Base-by-base conservation (phyloP, 2,329 filamentous ascomycete species). In the Venturiaceae sp. region DNA sequence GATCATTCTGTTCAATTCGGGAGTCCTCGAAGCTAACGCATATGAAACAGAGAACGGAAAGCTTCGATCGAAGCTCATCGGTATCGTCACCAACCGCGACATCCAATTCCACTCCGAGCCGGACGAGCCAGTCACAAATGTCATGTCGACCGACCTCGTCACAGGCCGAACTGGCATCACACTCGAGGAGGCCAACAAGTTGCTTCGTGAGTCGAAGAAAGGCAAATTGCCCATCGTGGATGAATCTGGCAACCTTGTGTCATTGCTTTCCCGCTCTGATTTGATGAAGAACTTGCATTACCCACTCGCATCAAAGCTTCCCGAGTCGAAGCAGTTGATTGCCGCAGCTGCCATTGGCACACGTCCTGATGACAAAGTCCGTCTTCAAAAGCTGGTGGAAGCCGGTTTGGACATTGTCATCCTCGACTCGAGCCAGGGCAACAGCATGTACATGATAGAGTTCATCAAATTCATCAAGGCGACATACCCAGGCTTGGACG, bases 261-360 rank as follows among this genome's bases (percentile, higher is more conserved):
- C 72, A 11, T 66, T 74, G 30, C 63, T 74, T 44, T 74, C 72
- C 32, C 71, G 72, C 67, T 96, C 92, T 67, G 94, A 99, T 76
- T 78, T 99, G 76, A 96, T 92, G 80, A 99, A 99, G 83, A 99
- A 99, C 79, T 83, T 96, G 62, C 86, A 97, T 78, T 99, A 95
- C 77, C 94, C 94, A 36, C 82, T 96, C 62, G 92, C 94, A 53
- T 97, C 94, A 58, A 99, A 99, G 81, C 85, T 96, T 39, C 90
- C 92, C 60, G 85, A 95, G 69, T 97, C 92, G 66, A 99, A 99
- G 81, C 95, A 99, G 81, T 84, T 99, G 47, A 90, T 99, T 68
- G 90, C 90, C 71, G 92, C 92, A 64, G 94, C 94, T 64, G 90
- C 94, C 62, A 95, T 99, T 70, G 95, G 95, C 65, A 99, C 94